Percentiles rank a stretch among this genome's conserved stretches.
Conservation (phyloP, 495 filamentous ascomycete species). For the Cenococcum geophilum region DNA sequence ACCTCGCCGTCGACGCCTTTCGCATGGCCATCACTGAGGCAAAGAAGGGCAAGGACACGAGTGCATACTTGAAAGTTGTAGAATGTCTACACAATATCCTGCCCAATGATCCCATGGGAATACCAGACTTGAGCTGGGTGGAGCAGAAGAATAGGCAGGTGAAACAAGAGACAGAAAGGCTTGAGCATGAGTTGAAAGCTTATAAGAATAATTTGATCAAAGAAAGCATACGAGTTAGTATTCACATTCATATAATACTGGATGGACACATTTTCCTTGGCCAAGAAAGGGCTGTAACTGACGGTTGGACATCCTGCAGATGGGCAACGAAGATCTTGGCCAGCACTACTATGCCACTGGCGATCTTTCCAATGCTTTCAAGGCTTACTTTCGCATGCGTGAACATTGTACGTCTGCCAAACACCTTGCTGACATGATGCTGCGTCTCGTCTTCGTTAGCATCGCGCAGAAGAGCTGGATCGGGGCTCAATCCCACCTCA, state of each 20-base stretch:
- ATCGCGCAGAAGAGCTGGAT: conserved; percentile 65
- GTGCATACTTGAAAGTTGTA: conserved; percentile 63
- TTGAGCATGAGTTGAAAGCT: conserved; percentile 77
- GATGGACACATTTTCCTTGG: background rate
- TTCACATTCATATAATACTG: background rate
- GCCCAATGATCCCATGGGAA: conserved; percentile 62
- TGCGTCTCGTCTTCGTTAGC: conserved; percentile 60
- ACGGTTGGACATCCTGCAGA: conserved; percentile 42
- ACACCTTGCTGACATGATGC: conserved; percentile 64
- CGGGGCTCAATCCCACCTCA: conserved; percentile 58
- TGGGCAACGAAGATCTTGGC: conserved; percentile 71
- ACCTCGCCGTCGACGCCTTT: conserved; percentile 73
- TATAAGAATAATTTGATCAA: conserved; percentile 98
- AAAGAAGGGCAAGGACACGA: conserved; percentile 65
- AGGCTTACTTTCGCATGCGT: conserved; percentile 67
- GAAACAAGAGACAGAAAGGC: conserved; percentile 58
- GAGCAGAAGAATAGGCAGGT: conserved; percentile 56
- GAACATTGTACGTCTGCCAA: conserved; percentile 65
- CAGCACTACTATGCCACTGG: conserved; percentile 61
- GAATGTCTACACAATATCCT: conserved; percentile 56
- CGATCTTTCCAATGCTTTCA: conserved; percentile 54
- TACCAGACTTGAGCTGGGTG: conserved; percentile 64
- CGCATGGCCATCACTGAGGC: conserved; percentile 71
- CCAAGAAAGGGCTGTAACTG: background rate
- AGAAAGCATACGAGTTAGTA: conserved; percentile 78